Evolutionary conservation across 1,284 basidiomycete genomes (phyloP), one percentile per base, ranked within the genome.

Genomic region (Apiotrichum sp.): DNA sequence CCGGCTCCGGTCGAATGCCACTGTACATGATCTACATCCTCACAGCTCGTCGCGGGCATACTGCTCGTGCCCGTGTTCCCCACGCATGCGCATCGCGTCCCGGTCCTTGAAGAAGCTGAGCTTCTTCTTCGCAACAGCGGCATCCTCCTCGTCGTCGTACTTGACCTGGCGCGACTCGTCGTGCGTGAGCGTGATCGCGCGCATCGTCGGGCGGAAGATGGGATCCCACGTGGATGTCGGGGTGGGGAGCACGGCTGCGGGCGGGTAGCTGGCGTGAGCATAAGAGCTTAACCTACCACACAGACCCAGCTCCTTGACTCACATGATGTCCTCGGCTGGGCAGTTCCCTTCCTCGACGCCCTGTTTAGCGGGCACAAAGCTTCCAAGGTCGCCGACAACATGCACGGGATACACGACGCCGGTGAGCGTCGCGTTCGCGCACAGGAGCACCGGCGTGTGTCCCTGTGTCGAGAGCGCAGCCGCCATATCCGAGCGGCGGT

Each of bases 261-360:
- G 64, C 3, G 69, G 70, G 61, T 73, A 73, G 29, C 72, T 73
- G 47, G 6, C 22, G 6, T 36, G 7, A 47, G 35, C 31, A 6
- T 8, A 46, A 4, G 32, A 4, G 10, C 11, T 13, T 47, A 22
- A 16, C 10, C 47, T 16, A 14, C 35, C 4, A 14, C 45, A 6
- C 33, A 16, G 45, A 6, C 11, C 3, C 6, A 2, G 14, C 33
- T 22, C 22, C 22, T 22, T 13, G 9, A 63, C 72, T 57, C 51
- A 75, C 69, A 67, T 51, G 48, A 75, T 74, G 4, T 73, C 74
- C 14, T 73, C 72, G 0, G 47, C 16, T 1, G 75, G 75, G 54
- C 75, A 77, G 48, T 65, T 70, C 8, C 66, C 66, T 29, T 35
- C 4, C 14, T 33, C 47, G 2, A 53, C 33, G 10, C 50, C 60